Evolutionary conservation across 2,329 filamentous ascomycete genomes (phyloP), one percentile per base, ranked within the genome.

Genomic region (Nemania serpens): DNA sequence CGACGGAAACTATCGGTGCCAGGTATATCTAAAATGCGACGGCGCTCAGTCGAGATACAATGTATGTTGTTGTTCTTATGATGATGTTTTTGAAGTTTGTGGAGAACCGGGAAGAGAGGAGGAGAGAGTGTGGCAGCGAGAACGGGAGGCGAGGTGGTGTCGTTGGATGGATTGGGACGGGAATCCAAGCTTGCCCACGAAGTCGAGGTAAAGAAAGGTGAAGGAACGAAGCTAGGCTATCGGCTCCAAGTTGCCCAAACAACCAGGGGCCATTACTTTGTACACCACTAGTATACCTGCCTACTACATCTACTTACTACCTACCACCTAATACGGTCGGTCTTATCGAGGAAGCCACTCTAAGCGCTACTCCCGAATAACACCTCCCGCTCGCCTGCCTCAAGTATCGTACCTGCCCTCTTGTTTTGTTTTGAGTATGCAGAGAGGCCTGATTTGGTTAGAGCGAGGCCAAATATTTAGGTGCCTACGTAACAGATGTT

Each of bases 231-330:
- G 37, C 36, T 25, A 3, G 25, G 25, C 7, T 3, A 7, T 29
- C 25, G 25, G 52, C 34, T 41, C 9, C 22, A 55, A 55, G 60
- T 62, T 51, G 56, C 46, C 57, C 57, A 60, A 60, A 56, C 56
- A 56, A 57, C 56, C 61, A 39, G 42, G 54, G 52, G 48, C 17
- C 5, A 34, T 18, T 12, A 45, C n/a, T n/a, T n/a, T n/a, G n/a
- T n/a, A n/a, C n/a, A n/a, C n/a, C 22, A 17, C 5, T n/a, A 7
- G n/a, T 36, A 34, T 22, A 25, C 34, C 6, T 22, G 5, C 10
- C 2, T 17, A 20, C n/a, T n/a, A n/a, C n/a, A n/a, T n/a, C n/a
- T n/a, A n/a, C 11, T 49, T 41, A 34, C 5, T 51, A 41, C 25
- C 2, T 48, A 11, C 45, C n/a, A n/a, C 20, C 43, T 46, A 46